These are phyloP conservation scores for Chaetothyriales sp. DNA, from an alignment of 2,329 filamentous ascomycete species.

Conservation along the genomic window DNA sequence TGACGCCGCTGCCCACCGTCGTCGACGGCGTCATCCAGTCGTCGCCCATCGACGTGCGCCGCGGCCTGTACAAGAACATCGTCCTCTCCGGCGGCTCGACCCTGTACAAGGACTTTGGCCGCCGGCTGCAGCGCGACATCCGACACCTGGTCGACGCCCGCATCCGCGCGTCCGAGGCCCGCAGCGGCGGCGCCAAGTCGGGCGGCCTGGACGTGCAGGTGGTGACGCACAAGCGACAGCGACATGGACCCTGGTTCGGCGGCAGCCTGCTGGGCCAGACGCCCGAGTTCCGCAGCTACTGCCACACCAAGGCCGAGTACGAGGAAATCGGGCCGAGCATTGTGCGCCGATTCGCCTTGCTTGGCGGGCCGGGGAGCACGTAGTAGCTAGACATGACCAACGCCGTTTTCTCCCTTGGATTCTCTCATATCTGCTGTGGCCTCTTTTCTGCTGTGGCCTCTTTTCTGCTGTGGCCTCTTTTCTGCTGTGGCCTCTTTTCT, in stretches of 20 bases:
- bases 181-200: slow-evolving; percentile 81
- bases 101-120: slow-evolving; percentile 95
- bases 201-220: slow-evolving; percentile 94
- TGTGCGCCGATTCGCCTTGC: slow-evolving; percentile 80
- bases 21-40: slow-evolving; percentile 96
- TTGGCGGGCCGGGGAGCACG: slow-evolving; percentile 68
- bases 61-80: slow-evolving; percentile 99
- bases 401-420: not conserved
- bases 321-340: slow-evolving; percentile 94
- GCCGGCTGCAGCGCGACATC: slow-evolving; percentile 91
- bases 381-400: slow-evolving; percentile 16
- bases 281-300: slow-evolving; percentile 96
- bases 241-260: slow-evolving; percentile 97
- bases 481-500: too few relatives aligned
- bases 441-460: too few relatives aligned
- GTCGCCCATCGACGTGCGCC: slow-evolving; percentile 90
- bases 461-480: too few relatives aligned
- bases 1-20: slow-evolving; percentile 84
- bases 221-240: slow-evolving; percentile 91
- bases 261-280: slow-evolving; percentile 93
- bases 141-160: slow-evolving; percentile 87
- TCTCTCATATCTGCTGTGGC: too few relatives aligned
- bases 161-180: slow-evolving; percentile 80
- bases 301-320: slow-evolving; percentile 82
- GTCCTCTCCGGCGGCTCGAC: slow-evolving; percentile 94